A percentile compares a stretch with the other conserved stretches of the same genome.
Conservation (phyloP, 305 asterid species). For the Solanum hybrid region DNA sequence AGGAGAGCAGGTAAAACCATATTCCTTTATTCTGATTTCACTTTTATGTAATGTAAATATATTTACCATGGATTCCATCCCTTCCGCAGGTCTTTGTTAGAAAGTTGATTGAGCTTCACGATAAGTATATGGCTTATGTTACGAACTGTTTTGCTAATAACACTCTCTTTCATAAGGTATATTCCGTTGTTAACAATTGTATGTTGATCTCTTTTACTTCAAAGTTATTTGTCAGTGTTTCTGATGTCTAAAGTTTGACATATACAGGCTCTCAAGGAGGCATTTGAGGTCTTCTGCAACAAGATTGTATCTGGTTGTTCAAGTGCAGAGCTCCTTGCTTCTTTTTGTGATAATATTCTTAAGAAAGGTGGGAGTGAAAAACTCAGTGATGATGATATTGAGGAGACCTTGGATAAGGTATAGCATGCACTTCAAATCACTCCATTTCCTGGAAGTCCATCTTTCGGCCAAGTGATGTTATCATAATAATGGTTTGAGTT, state of each 20-base stretch:
- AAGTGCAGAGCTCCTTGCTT: slow-evolving; percentile 39
- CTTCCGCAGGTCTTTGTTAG: slow-evolving; percentile 28
- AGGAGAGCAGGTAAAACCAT: slow-evolving; percentile 32
- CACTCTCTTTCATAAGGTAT: slow-evolving; percentile 40
- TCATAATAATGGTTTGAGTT: background rate
- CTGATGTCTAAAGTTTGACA: background rate
- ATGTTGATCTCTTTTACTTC: background rate
- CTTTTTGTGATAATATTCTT: slow-evolving; percentile 43
- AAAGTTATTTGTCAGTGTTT: background rate
- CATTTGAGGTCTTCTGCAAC: slow-evolving; percentile 52
- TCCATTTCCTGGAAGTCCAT: background rate
- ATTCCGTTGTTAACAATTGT: background rate
- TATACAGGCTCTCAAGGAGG: slow-evolving; percentile 40
- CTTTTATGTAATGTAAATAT: background rate
- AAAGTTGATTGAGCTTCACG: slow-evolving; percentile 35
- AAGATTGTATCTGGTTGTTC: slow-evolving; percentile 32
- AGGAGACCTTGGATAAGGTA: slow-evolving; percentile 22
- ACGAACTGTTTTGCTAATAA: slow-evolving; percentile 29
- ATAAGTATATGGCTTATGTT: slow-evolving; percentile 34
- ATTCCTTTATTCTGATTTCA: background rate
- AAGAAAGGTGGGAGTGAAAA: slow-evolving; percentile 42
- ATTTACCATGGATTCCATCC: background rate
- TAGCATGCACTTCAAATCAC: background rate
- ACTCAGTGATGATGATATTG: slow-evolving; percentile 31
- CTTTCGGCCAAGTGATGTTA: background rate